Conservation (phyloP, 2,329 filamentous ascomycete species). For the Cordyceps farinosa region DNA sequence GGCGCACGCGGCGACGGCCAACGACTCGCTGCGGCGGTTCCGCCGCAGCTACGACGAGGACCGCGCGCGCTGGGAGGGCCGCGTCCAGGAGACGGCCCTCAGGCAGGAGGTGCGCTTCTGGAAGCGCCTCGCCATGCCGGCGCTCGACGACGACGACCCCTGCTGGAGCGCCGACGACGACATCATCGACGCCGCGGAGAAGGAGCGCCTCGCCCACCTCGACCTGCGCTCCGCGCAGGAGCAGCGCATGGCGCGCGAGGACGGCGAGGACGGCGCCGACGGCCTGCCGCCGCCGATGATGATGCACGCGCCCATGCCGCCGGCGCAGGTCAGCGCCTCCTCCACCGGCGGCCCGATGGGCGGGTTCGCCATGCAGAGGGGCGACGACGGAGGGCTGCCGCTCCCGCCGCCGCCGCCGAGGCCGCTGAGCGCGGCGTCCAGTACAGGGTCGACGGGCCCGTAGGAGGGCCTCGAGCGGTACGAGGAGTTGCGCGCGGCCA, state of each 20-base stretch:
- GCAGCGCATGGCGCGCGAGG: constrained; percentile 28
- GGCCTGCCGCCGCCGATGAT: constrained; percentile 4
- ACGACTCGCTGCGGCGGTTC: constrained; percentile 55
- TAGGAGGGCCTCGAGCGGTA: constrained; percentile 22
- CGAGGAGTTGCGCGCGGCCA: not conserved
- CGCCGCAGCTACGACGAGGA: constrained; percentile 55
- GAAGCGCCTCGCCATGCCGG: constrained; percentile 63
- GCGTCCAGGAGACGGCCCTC: constrained; percentile 49
- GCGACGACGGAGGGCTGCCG: constrained; percentile 30
- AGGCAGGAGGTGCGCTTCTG: constrained; percentile 62
- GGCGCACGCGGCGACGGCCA: constrained; percentile 55
- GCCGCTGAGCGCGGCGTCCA: constrained; percentile 39
- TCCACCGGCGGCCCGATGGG: constrained; percentile 28
- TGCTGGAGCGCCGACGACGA: constrained; percentile 65
- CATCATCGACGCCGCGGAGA: constrained; percentile 58
- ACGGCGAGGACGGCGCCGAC: constrained; percentile 32
- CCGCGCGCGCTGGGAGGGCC: constrained; percentile 49
- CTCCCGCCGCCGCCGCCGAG: constrained; percentile 31
- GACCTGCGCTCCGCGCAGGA: constrained; percentile 44
- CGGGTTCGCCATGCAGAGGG: constrained; percentile 37
- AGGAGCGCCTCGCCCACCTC: constrained; percentile 50
- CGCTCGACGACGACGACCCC: constrained; percentile 55
- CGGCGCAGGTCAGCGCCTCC: constrained; percentile 19
- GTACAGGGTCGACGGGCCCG: constrained; percentile 41
- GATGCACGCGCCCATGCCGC: constrained; percentile 22